These are phyloP conservation scores for Podosphaera aphanis DNA, from an alignment of 2,329 filamentous ascomycete genomes.

Conservation along the genomic window DNA sequence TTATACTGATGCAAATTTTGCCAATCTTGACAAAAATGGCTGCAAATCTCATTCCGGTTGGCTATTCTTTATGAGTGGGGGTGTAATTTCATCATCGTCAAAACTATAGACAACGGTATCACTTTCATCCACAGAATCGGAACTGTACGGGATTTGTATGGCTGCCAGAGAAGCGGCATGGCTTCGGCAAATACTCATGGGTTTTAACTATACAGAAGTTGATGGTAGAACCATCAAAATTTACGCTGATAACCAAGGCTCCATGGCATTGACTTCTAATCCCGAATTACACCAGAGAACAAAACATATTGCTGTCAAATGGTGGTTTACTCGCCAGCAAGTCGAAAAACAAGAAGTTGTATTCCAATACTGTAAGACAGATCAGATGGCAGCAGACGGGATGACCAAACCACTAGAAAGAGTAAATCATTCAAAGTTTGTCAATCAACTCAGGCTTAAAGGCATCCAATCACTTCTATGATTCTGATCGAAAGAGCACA, in stretches of 20 bases:
- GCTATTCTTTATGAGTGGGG: neutral
- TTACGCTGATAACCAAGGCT: neutral
- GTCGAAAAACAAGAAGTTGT: too few relatives aligned
- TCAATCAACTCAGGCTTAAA: too few relatives aligned
- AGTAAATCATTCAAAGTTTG: too few relatives aligned
- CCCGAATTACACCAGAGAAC: too few relatives aligned
- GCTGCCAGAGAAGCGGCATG: neutral
- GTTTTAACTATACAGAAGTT: neutral
- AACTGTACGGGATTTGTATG: constrained; percentile 1
- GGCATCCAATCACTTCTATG: too few relatives aligned
- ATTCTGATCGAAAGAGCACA: too few relatives aligned
- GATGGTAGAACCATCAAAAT: neutral
- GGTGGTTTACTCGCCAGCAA: too few relatives aligned
- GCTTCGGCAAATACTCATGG: neutral
- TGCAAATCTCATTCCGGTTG: neutral
- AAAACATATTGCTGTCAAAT: too few relatives aligned
- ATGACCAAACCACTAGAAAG: too few relatives aligned
- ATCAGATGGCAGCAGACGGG: too few relatives aligned
- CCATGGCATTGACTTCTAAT: neutral
- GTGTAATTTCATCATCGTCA: neutral
- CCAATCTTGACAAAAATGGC: neutral
- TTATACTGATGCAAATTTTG: neutral
- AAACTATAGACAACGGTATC: neutral
- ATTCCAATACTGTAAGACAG: too few relatives aligned
- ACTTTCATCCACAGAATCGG: neutral